Conservation (phyloP, 352 stramenopile genomes). For the Thalassiosira mediterranea region DNA sequence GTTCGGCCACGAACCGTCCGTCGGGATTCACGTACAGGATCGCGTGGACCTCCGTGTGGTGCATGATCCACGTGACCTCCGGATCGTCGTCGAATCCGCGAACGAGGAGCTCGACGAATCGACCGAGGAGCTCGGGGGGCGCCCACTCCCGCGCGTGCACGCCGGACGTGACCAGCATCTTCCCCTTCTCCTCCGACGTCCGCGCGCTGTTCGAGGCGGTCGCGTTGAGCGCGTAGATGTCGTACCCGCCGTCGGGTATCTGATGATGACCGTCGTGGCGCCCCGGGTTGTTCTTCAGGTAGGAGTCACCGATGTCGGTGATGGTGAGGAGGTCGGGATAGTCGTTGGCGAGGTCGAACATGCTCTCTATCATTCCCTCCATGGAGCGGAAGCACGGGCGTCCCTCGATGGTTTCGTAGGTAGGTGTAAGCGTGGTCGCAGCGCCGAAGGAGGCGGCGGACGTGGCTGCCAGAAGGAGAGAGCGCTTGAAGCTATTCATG, state of each 20-base stretch:
- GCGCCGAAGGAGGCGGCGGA: too few relatives aligned
- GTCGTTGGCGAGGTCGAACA: constrained; percentile 24
- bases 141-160: constrained; percentile 61
- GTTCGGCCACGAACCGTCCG: constrained; percentile 49
- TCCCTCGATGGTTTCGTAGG: constrained; percentile 14
- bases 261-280: constrained; percentile 9
- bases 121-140: constrained; percentile 44
- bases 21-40: constrained; percentile 68
- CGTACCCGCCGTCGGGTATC: constrained; percentile 29
- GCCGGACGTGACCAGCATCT: constrained; percentile 46
- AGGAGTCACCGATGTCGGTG: constrained; percentile 61
- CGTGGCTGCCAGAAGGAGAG: too few relatives aligned
- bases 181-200: constrained; percentile 33
- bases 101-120: constrained; percentile 43
- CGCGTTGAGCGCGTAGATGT: constrained; percentile 55
- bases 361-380: constrained; percentile 39
- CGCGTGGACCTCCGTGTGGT: constrained; percentile 56
- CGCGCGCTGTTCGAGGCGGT: constrained; percentile 19
- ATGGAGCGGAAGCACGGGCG: constrained; percentile 23
- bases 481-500: too few relatives aligned
- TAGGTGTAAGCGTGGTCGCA: too few relatives aligned
- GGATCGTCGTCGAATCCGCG: constrained; percentile 41
- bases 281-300: constrained; percentile 40
- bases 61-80: constrained; percentile 53
- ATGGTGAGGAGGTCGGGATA: constrained; percentile 41